phyloP scores from a whole-genome alignment of 352 stramenopile species.

The Pythium brachiatum region DNA sequence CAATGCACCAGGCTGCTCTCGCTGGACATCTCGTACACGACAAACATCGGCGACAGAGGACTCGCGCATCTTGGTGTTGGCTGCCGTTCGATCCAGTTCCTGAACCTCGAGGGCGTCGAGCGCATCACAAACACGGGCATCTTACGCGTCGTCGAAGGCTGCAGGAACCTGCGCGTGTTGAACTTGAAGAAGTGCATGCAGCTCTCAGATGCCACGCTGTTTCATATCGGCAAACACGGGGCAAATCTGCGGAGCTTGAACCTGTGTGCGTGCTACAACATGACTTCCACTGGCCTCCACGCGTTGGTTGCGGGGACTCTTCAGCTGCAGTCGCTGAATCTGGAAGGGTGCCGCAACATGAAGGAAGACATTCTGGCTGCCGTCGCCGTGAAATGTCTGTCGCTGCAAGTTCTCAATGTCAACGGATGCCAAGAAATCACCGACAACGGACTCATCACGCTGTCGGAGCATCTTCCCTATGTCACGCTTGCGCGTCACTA shows the following conservation, averaged over 20 bases:
- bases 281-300: constrained; percentile 54
- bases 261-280: constrained; percentile 51
- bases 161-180: constrained; percentile 50
- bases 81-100: constrained; percentile 60
- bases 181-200: constrained; percentile 63
- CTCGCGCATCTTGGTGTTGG: constrained; percentile 45
- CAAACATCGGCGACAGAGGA: constrained; percentile 53
- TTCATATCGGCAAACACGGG: constrained; percentile 46
- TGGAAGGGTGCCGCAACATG: constrained; percentile 69
- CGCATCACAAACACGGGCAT: constrained; percentile 51
- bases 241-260: constrained; percentile 59
- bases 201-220: constrained; percentile 47
- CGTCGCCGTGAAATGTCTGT: constrained; percentile 47
- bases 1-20: constrained; percentile 60
- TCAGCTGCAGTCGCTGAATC: constrained; percentile 58
- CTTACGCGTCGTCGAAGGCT: constrained; percentile 44
- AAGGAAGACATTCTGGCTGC: constrained; percentile 65
- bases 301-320: constrained; percentile 49
- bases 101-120: constrained; percentile 72
- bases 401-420: constrained; percentile 66
- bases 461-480: constrained; percentile 69
- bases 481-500: constrained; percentile 51
- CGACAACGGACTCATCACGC: constrained; percentile 60
- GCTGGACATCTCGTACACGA: constrained; percentile 66
- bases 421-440: constrained; percentile 79